A percentile compares a stretch with the other conserved stretches of the same genome.
Evolutionary conservation across 2,329 filamentous ascomycete genomes (phyloP).

Genomic region (Ceratocystis alfenasii): DNA sequence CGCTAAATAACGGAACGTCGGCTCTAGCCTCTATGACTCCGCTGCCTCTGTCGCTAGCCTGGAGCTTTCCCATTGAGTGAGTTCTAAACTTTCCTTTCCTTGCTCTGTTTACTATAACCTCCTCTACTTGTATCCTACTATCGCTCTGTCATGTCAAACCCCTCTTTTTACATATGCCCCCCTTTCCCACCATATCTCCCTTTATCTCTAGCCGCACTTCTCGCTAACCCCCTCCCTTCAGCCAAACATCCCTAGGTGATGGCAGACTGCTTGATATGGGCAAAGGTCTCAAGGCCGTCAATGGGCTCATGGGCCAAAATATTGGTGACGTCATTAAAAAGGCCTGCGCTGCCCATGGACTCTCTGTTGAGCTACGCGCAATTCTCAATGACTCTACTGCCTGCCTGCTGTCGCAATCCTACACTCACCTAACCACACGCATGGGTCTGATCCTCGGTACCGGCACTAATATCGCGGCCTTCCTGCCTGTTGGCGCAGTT

Average conservation of each 20-base stretch:
- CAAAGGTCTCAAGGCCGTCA: slow-evolving; percentile 50
- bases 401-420: slow-evolving; percentile 53
- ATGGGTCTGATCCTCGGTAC: slow-evolving; percentile 57
- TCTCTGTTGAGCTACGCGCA: slow-evolving; percentile 45
- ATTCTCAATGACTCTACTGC: slow-evolving; percentile 58
- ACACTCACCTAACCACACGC: slow-evolving; percentile 45
- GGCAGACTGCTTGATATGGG: slow-evolving; percentile 52
- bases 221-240: slow-evolving; percentile 29
- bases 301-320: slow-evolving; percentile 47
- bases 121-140: neutral
- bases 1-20: neutral
- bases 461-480: slow-evolving; percentile 53
- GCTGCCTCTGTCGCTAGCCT: slow-evolving; percentile 50
- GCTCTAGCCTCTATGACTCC: slow-evolving; percentile 27
- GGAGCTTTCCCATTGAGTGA: slow-evolving; percentile 60
- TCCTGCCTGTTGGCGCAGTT: slow-evolving; percentile 48
- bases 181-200: neutral
- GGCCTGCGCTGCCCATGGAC: slow-evolving; percentile 40
- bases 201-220: neutral
- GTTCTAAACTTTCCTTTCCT: slow-evolving; percentile 26
- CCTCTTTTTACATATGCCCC: too few species aligned
- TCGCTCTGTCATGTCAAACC: too few species aligned
- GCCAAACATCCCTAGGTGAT: slow-evolving; percentile 51
- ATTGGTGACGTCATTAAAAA: slow-evolving; percentile 46
- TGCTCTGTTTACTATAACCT: neutral